Evolutionary conservation across 1,284 basidiomycete species (phyloP).

Genomic region (Heterobasidion occidentale): DNA sequence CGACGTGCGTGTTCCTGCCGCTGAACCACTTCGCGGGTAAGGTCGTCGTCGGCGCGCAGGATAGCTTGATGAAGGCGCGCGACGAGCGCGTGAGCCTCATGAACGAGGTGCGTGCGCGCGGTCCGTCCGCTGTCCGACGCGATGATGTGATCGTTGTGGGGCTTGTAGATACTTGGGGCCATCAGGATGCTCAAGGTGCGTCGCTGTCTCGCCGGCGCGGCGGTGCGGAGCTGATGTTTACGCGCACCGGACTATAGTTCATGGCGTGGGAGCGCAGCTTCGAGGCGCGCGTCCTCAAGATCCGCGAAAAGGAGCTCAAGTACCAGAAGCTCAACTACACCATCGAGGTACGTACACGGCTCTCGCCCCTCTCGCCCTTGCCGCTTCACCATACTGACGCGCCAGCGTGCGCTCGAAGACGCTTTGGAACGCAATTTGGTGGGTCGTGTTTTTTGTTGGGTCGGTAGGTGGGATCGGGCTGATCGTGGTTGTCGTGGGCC

Average conservation of each 20-base stretch:
- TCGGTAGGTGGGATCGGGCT: background rate
- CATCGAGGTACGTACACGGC: constrained; percentile 61
- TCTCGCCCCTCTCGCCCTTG: background rate
- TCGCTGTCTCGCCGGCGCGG: background rate
- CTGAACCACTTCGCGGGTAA: constrained; percentile 85
- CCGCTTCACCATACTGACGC: background rate
- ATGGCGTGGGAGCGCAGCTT: constrained; percentile 96
- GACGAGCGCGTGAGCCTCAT: constrained; percentile 87
- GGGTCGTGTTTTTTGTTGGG: constrained; percentile 9
- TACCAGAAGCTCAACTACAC: constrained; percentile 82
- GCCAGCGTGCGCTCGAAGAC: constrained; percentile 25
- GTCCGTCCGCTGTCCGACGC: background rate
- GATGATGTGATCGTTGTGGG: background rate
- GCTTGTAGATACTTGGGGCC: constrained; percentile 61
- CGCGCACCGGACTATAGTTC: constrained; percentile 38
- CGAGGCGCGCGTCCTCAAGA: constrained; percentile 65
- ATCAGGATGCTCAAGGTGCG: constrained; percentile 88
- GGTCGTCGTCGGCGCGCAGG: constrained; percentile 76
- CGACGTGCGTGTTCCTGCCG: constrained; percentile 79
- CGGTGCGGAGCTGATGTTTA: background rate
- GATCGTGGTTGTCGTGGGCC: too few relatives aligned
- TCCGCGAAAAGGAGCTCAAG: constrained; percentile 75
- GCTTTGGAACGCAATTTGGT: constrained; percentile 79
- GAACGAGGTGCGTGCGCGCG: constrained; percentile 55
- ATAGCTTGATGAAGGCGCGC: constrained; percentile 86